phyloP scores from a whole-genome alignment of 257 asterid genomes.

The Rehmannia glutinosa region DNA sequence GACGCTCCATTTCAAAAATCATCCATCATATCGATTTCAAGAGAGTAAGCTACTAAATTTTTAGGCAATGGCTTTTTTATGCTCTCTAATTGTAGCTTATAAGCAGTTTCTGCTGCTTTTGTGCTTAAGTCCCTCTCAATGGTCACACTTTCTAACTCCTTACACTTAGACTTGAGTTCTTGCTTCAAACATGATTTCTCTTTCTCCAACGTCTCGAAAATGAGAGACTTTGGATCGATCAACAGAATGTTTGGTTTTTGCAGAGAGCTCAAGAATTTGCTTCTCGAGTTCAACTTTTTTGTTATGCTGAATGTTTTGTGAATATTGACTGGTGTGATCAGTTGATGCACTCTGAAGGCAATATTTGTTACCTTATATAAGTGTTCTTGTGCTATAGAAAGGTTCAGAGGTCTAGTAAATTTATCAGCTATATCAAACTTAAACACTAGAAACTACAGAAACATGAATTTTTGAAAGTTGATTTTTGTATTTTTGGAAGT shows the following conservation, averaged over 20 bases:
- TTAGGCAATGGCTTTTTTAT: slow-evolving; percentile 42
- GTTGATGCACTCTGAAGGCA: too few species aligned
- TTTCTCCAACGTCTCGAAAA: slow-evolving; percentile 42
- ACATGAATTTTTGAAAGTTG: too few species aligned
- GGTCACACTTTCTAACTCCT: slow-evolving; percentile 45
- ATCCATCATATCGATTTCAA: slow-evolving; percentile 76
- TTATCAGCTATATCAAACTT: too few species aligned
- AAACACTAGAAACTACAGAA: too few species aligned
- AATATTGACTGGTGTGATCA: too few species aligned
- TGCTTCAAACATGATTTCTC: slow-evolving; percentile 51
- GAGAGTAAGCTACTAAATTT: slow-evolving; percentile 26
- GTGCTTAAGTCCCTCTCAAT: slow-evolving; percentile 71
- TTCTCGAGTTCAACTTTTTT: slow-evolving; percentile 39
- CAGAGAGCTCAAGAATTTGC: slow-evolving; percentile 40
- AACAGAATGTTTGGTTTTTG: slow-evolving; percentile 21
- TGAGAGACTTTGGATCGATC: slow-evolving; percentile 24
- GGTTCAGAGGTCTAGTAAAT: too few species aligned
- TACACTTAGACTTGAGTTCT: slow-evolving; percentile 37
- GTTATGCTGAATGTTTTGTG: too few species aligned
- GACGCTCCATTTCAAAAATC: slow-evolving; percentile 90
- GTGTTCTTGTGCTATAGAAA: too few species aligned
- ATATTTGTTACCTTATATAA: too few species aligned
- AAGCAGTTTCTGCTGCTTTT: slow-evolving; percentile 70
- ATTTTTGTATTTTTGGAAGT: too few species aligned
- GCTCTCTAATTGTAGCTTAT: slow-evolving; percentile 68